Evolutionary conservation across 495 filamentous ascomycete species (phyloP).

Genomic region (Tetracladium marchalianum): DNA sequence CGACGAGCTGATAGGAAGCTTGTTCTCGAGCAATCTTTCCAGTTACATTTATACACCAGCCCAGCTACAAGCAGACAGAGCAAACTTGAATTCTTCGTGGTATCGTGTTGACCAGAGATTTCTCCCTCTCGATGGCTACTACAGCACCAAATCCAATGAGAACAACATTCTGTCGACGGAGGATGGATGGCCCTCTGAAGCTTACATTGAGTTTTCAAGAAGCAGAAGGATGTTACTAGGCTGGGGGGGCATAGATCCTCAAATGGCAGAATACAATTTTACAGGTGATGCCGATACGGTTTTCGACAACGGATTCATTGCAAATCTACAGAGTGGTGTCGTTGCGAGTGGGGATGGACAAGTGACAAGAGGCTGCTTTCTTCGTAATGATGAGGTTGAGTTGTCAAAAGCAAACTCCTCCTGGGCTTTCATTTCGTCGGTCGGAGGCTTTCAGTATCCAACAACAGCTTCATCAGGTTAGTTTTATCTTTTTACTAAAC

Average conservation of each 20-base stretch:
- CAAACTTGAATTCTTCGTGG: slow-evolving; percentile 50
- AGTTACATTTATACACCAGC: slow-evolving; percentile 44
- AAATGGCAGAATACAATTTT: slow-evolving; percentile 43
- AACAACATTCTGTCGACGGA: slow-evolving; percentile 36
- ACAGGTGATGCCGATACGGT: slow-evolving; percentile 23
- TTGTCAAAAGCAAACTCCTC: slow-evolving; percentile 43
- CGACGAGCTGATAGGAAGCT: slow-evolving; percentile 23
- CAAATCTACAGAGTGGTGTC: slow-evolving; percentile 8
- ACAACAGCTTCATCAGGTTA: slow-evolving; percentile 19
- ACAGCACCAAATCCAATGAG: slow-evolving; percentile 27
- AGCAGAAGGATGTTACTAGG: slow-evolving; percentile 40
- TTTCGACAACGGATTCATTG: slow-evolving; percentile 14
- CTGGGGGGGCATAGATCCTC: slow-evolving; percentile 46
- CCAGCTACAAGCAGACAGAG: slow-evolving; percentile 35
- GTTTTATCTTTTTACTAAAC: neutral
- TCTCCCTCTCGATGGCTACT: slow-evolving; percentile 44
- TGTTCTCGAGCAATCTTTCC: slow-evolving; percentile 30
- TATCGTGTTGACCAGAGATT: slow-evolving; percentile 32
- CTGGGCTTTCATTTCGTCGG: slow-evolving; percentile 36
- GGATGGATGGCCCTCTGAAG: slow-evolving; percentile 54
- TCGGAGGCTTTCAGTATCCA: slow-evolving; percentile 23
- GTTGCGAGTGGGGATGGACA: slow-evolving; percentile 22
- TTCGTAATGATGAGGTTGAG: slow-evolving; percentile 25
- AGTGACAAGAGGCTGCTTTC: slow-evolving; percentile 43
- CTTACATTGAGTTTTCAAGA: slow-evolving; percentile 42